Percentiles rank a stretch among this genome's conserved stretches.
Conservation (phyloP, 768 basidiomycete genomes). For the Neoboletus subvelutipes region DNA sequence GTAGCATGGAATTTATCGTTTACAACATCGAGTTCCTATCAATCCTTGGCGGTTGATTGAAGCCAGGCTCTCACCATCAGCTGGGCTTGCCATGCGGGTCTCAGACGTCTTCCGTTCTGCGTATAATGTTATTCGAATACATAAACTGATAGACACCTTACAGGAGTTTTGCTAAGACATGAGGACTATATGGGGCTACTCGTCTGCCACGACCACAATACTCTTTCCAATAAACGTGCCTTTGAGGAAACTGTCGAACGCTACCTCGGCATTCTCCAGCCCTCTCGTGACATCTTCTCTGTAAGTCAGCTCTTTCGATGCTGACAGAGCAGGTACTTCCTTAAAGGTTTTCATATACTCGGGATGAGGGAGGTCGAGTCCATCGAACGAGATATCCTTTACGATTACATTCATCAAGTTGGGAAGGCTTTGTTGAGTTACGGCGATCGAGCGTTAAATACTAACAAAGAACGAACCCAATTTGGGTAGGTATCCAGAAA, state of each 20-base stretch:
- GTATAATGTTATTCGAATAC: neutral
- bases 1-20: neutral
- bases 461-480: neutral
- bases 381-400: slow-evolving; percentile 43
- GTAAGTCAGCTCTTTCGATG: slow-evolving; percentile 46
- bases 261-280: slow-evolving; percentile 33
- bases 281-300: slow-evolving; percentile 47
- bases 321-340: slow-evolving; percentile 39
- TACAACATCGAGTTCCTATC: neutral
- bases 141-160: neutral
- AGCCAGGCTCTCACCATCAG: neutral
- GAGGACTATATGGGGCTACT: neutral
- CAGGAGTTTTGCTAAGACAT: no score
- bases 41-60: neutral
- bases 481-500: neutral
- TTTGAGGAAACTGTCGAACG: slow-evolving; percentile 3
- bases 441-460: neutral
- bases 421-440: neutral
- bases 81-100: neutral
- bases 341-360: slow-evolving; percentile 44
- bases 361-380: slow-evolving; percentile 26
- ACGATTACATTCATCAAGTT: neutral
- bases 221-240: no score
- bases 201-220: slow-evolving; percentile 6
- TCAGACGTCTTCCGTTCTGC: neutral